Conservation (phyloP, 805 yeast genomes). For the Metschnikowia dekortorum region DNA sequence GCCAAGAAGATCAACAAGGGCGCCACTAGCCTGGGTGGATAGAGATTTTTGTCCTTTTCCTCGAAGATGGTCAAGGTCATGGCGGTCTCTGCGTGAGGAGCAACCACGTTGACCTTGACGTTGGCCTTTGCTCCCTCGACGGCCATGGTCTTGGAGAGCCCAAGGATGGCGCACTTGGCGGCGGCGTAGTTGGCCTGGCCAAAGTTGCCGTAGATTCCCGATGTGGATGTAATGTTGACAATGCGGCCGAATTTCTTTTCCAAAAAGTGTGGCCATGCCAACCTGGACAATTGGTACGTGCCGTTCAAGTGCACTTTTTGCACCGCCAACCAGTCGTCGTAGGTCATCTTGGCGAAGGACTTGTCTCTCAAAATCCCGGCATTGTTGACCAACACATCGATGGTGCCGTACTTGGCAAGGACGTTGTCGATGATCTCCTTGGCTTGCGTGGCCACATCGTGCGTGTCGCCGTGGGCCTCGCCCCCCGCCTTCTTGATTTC, state of each 20-base stretch:
- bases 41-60: constrained; percentile 74
- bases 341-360: constrained; percentile 80
- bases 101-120: constrained; percentile 76
- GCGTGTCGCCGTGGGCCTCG: constrained; percentile 75
- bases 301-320: constrained; percentile 79
- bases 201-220: constrained; percentile 96
- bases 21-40: constrained; percentile 84
- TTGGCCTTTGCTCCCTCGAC: constrained; percentile 80
- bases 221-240: constrained; percentile 88
- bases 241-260: constrained; percentile 78
- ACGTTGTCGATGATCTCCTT: constrained; percentile 75
- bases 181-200: constrained; percentile 97
- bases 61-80: constrained; percentile 89
- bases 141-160: constrained; percentile 81
- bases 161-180: constrained; percentile 86
- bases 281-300: constrained; percentile 73
- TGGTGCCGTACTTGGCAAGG: constrained; percentile 67
- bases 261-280: constrained; percentile 87
- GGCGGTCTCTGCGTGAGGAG: constrained; percentile 97
- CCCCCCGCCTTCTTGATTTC: constrained; percentile 74
- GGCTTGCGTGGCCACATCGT: constrained; percentile 76
- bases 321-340: constrained; percentile 78
- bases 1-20: constrained; percentile 80
- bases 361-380: constrained; percentile 94
- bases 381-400: constrained; percentile 83